These are phyloP conservation scores for Calamus simplicifolius DNA, from an alignment of 176 grass and related monocot genomes.

Conservation along the genomic window DNA sequence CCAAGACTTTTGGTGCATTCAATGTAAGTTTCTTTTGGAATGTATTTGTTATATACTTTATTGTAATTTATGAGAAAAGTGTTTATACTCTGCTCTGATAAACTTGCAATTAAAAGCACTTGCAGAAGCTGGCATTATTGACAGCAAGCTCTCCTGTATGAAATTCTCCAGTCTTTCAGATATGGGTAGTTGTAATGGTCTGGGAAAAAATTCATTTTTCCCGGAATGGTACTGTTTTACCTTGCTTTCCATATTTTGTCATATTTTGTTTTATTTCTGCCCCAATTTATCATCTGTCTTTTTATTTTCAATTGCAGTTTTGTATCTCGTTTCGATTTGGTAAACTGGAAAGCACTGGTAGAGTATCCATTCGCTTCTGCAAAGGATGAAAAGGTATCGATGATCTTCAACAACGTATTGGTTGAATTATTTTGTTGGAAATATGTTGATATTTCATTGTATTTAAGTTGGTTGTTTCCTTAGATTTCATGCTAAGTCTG, in stretches of 20 bases:
- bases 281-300: constrained; percentile 5
- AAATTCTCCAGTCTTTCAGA: constrained; percentile 26
- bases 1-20: constrained; percentile 89
- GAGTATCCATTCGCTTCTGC: constrained; percentile 48
- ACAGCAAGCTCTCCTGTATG: constrained; percentile 50
- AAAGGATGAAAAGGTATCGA: constrained; percentile 70
- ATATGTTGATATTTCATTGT: constrained; percentile 5
- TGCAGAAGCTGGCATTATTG: constrained; percentile 81
- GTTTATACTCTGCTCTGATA: constrained; percentile 11
- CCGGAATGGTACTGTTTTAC: constrained; percentile 59
- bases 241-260: constrained; percentile 1
- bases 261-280: constrained; percentile 15
- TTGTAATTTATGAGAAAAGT: too few species aligned
- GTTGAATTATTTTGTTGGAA: neutral
- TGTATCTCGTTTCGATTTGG: constrained; percentile 67
- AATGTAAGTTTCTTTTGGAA: constrained; percentile 56
- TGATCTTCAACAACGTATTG: constrained; percentile 11
- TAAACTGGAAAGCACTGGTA: constrained; percentile 75
- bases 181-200: constrained; percentile 8
- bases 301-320: constrained; percentile 37
- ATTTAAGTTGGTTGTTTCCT: too few species aligned
- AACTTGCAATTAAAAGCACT: constrained; percentile 49
- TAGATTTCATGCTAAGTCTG: constrained; percentile 29
- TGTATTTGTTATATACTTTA: constrained; percentile 4
- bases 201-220: constrained; percentile 42